phyloP scores from a whole-genome alignment of 2,329 filamentous ascomycete genomes.

The Pseudocercospora pini-densiflorae region DNA sequence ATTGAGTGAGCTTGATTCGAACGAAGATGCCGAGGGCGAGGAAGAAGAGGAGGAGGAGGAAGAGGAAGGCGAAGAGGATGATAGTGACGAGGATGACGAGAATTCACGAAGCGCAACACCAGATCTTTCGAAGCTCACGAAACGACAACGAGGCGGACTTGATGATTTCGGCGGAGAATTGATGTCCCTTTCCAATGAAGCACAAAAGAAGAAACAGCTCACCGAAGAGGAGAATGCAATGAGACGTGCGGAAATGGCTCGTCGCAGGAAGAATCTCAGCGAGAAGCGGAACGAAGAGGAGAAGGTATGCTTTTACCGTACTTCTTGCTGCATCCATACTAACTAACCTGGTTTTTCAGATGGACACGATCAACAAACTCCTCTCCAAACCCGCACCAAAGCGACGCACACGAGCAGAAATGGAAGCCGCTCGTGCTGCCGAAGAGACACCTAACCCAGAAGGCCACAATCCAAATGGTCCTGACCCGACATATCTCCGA shows the following conservation, averaged over 20 bases:
- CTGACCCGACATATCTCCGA: slow-evolving; percentile 66
- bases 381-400: slow-evolving; percentile 86
- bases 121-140: slow-evolving; percentile 69
- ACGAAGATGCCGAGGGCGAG: slow-evolving; percentile 41
- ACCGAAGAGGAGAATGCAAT: slow-evolving; percentile 75
- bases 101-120: slow-evolving; percentile 62
- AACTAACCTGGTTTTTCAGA: slow-evolving; percentile 54
- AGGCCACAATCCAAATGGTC: slow-evolving; percentile 30
- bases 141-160: slow-evolving; percentile 66
- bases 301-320: slow-evolving; percentile 56
- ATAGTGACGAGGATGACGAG: slow-evolving; percentile 55
- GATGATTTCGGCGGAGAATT: slow-evolving; percentile 51
- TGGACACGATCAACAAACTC: slow-evolving; percentile 90
- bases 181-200: slow-evolving; percentile 65
- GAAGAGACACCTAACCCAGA: slow-evolving; percentile 57
- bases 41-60: slow-evolving; percentile 47
- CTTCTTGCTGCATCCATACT: neutral
- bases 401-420: slow-evolving; percentile 55
- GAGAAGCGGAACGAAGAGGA: slow-evolving; percentile 81
- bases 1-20: slow-evolving; percentile 43
- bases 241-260: slow-evolving; percentile 74
- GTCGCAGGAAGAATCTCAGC: slow-evolving; percentile 72
- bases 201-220: slow-evolving; percentile 73
- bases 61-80: slow-evolving; percentile 47
- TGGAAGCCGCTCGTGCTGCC: slow-evolving; percentile 48